A percentile compares a stretch with the other conserved stretches of the same genome.
These are phyloP conservation scores for Skeletonema costatum DNA, from an alignment of 108 stramenopile genomes.

Conservation along the genomic window DNA sequence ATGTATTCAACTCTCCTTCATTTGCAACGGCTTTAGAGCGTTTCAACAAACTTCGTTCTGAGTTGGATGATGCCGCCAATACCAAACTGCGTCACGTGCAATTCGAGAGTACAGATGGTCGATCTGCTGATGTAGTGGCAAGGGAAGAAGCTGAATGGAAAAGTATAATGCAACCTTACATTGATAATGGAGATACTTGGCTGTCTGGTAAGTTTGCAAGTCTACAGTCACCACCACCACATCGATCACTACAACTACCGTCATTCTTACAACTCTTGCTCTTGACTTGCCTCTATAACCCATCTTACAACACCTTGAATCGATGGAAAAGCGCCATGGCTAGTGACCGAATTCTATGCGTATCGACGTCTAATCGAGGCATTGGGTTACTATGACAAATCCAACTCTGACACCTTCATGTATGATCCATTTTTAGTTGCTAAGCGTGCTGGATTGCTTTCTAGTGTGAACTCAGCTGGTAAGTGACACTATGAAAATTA, in stretches of 20 bases:
- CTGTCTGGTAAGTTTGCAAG: constrained; percentile 35
- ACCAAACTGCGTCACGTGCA: constrained; percentile 63
- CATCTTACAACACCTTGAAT: too few species aligned
- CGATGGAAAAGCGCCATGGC: constrained; percentile 81
- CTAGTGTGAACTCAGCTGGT: constrained; percentile 64
- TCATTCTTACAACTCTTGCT: too few species aligned
- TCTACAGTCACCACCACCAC: too few species aligned
- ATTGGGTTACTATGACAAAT: constrained; percentile 79
- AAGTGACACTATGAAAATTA: too few species aligned
- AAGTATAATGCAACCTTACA: constrained; percentile 70
- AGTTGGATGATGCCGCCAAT: constrained; percentile 67
- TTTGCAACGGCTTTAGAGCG: constrained; percentile 57
- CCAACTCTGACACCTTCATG: constrained; percentile 62
- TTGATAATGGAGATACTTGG: constrained; percentile 80
- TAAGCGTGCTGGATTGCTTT: constrained; percentile 77
- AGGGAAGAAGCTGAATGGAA: constrained; percentile 81
- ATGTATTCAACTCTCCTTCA: constrained; percentile 51
- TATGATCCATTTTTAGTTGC: constrained; percentile 89
- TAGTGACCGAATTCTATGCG: constrained; percentile 95
- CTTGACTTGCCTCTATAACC: too few species aligned
- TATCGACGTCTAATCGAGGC: constrained; percentile 88
- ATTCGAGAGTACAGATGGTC: constrained; percentile 54
- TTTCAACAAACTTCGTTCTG: constrained; percentile 72
- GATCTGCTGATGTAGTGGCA: constrained; percentile 27
- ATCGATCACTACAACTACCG: too few species aligned